Evolutionary conservation across 148 eudicot genomes (phyloP).

Genomic region (Rhododendron kiyosumense): DNA sequence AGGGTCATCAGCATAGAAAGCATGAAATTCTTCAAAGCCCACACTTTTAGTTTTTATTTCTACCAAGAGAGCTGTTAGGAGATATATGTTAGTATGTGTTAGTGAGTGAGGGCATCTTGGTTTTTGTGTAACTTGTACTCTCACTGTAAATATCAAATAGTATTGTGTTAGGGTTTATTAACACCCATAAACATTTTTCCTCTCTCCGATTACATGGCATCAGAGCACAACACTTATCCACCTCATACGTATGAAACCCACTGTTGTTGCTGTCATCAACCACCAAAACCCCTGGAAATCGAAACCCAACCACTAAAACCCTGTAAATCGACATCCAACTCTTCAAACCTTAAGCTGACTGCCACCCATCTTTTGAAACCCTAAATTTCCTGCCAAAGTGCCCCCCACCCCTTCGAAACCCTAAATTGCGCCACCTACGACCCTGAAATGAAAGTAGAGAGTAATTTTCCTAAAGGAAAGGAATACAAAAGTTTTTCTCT

Average conservation of each 20-base stretch:
- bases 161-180: too few species aligned
- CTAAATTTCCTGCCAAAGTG: neutral
- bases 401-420: neutral
- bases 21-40: neutral
- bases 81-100: neutral
- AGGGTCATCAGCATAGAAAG: neutral
- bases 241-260: neutral
- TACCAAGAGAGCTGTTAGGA: neutral
- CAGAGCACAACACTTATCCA: neutral
- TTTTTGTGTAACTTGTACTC: neutral
- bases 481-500: neutral
- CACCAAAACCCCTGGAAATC: neutral
- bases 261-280: neutral
- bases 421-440: neutral
- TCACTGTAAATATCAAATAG: neutral
- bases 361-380: neutral
- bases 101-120: neutral
- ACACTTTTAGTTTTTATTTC: neutral
- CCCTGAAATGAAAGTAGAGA: neutral
- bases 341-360: too few species aligned
- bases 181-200: too few species aligned
- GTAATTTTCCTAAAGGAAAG: neutral
- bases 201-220: too few species aligned
- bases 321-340: neutral
- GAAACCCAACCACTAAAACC: neutral